Evolutionary conservation across 805 yeast species (phyloP), one percentile per base, ranked within the genome.

Genomic region (Candida boleticola): DNA sequence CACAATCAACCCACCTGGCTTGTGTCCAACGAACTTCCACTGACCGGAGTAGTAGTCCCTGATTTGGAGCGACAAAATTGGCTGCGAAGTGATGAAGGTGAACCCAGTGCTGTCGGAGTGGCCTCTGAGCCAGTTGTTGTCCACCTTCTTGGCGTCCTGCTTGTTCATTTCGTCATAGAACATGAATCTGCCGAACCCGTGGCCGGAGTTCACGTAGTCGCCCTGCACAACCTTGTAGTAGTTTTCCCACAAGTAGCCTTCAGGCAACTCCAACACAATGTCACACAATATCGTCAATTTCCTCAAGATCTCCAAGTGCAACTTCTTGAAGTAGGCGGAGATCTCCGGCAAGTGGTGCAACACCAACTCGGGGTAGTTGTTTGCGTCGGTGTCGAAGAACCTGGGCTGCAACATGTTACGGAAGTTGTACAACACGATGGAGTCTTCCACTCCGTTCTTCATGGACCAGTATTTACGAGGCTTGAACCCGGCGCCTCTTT

Each of bases 41-140:
- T 57, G 43, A 6, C 64, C 63, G 16, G 60, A 44, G 40, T 40
- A 55, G 39, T 59, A 59, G 46, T 61, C 66, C 35, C 64, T 50
- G 14, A 60, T 60, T 43, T 60, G 64, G 17, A 60, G 45, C 5
- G 64, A 58, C 20, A 58, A 47, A 21, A 60, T 60, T 13, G 65
- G 65, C 41, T 60, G 65, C 16, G 63, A 58, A 5, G 65, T 58
- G 22, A 60, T 58, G 39, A 60, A 60, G 4, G 65, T 60, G 30
- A 60, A 60, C 4, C 57, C 65, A 14, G 59, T 56, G 17, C 60
- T 50, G 40, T 60, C 65, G 4, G 65, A 60, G 42, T 60, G 65
- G 5, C 65, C 65, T 35, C 65, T 48, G 21, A 60, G 48, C 61
- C 60, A 57, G 33, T 57, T 55, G 25, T 52, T 52, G 30, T 54